These are phyloP conservation scores for Canavalia ensiformis DNA, from an alignment of 306 rosid genomes.

Conservation along the genomic window DNA sequence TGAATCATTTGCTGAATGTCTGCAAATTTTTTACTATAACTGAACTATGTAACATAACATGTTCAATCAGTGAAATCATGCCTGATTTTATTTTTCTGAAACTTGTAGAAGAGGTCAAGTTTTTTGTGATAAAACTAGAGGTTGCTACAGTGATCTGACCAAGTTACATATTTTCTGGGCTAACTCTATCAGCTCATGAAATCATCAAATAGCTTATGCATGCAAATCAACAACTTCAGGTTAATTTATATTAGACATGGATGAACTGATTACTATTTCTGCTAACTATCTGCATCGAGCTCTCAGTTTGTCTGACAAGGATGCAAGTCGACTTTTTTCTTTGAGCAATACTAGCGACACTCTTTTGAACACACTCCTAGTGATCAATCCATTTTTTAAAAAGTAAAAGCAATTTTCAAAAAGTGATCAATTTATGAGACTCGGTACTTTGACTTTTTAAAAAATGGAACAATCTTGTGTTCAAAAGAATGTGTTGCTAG, in stretches of 20 bases:
- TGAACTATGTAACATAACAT: background rate
- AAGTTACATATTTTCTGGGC: background rate
- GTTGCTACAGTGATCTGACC: slow-evolving; percentile 1
- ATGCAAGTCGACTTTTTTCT: background rate
- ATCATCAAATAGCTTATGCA: slow-evolving; percentile 9
- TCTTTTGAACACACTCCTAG: too few species aligned
- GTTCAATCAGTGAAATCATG: background rate
- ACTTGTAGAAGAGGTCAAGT: background rate
- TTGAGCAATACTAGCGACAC: too few species aligned
- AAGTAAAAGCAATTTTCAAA: too few species aligned
- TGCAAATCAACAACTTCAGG: slow-evolving; percentile 4
- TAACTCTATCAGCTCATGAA: background rate
- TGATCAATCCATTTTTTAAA: too few species aligned
- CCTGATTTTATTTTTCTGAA: background rate
- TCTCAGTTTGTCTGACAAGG: slow-evolving; percentile 5
- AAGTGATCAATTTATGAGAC: too few species aligned
- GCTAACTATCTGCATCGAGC: background rate
- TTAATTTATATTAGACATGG: slow-evolving; percentile 13
- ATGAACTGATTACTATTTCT: background rate
- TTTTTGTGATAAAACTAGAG: slow-evolving; percentile 9
- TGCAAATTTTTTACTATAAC: background rate
- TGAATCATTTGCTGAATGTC: background rate
- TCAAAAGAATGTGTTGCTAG: too few species aligned
- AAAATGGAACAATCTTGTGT: too few species aligned
- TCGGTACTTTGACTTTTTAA: too few species aligned